These are phyloP conservation scores for Trichoderma reesei DNA, from an alignment of 495 filamentous ascomycete species.

Conservation along the genomic window DNA sequence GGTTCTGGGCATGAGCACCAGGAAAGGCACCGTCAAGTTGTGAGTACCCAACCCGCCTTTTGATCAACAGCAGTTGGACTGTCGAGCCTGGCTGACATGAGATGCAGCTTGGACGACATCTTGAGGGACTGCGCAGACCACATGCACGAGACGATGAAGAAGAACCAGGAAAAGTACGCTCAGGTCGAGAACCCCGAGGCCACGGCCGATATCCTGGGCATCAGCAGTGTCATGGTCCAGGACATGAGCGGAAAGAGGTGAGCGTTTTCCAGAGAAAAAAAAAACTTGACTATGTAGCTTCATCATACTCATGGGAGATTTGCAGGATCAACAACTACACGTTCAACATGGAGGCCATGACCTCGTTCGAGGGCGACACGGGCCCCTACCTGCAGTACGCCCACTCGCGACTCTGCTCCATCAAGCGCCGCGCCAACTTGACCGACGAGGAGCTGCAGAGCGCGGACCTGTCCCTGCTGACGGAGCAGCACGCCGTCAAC, in stretches of 20 bases:
- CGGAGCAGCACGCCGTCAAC: constrained; percentile 49
- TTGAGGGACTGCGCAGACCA: constrained; percentile 49
- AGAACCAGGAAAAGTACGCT: constrained; percentile 49
- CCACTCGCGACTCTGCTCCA: constrained; percentile 54
- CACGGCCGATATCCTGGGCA: constrained; percentile 49
- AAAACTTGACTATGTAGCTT: background rate
- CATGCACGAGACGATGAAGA: constrained; percentile 58
- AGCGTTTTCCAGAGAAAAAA: constrained; percentile 11
- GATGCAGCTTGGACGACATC: constrained; percentile 52
- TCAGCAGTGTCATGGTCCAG: constrained; percentile 55
- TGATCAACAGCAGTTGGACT: background rate
- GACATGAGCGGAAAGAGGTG: constrained; percentile 57
- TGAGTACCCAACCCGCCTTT: constrained; percentile 9
- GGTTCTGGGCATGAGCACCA: constrained; percentile 54
- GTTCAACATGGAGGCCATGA: constrained; percentile 57
- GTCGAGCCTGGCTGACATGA: background rate
- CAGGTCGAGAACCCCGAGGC: constrained; percentile 48
- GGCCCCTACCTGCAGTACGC: constrained; percentile 64
- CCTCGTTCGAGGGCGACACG: constrained; percentile 60
- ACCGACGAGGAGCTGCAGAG: constrained; percentile 41
- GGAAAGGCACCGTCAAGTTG: constrained; percentile 43
- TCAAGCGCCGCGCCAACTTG: constrained; percentile 44
- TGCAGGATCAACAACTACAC: constrained; percentile 51
- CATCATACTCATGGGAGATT: constrained; percentile 2
- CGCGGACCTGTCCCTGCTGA: constrained; percentile 49